Conservation (phyloP, 345 rosid genomes). For the Bruguiera gymnorhiza region DNA sequence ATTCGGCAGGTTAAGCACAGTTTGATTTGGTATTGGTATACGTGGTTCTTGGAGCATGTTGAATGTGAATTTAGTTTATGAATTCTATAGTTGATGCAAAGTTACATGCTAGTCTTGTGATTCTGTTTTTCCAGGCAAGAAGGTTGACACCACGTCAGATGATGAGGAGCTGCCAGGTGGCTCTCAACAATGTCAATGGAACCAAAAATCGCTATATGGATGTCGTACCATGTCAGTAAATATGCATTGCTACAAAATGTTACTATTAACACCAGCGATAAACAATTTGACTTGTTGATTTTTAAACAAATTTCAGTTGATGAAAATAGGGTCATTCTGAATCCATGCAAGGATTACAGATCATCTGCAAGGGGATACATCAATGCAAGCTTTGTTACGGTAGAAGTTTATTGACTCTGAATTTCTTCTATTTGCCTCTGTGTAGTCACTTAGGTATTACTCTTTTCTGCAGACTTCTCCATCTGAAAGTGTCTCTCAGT, state of each 20-base stretch:
- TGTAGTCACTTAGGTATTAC: neutral
- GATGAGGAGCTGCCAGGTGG: conserved; percentile 50
- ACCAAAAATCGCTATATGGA: conserved; percentile 73
- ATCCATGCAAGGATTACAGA: conserved; percentile 61
- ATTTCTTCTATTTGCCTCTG: neutral
- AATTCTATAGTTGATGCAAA: neutral
- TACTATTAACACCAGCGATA: too few relatives aligned
- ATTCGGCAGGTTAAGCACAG: too few relatives aligned
- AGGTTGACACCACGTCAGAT: conserved; percentile 51
- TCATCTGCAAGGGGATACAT: conserved; percentile 68
- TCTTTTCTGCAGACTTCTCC: conserved; percentile 56
- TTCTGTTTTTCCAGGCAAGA: conserved; percentile 37
- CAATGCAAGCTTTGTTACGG: conserved; percentile 81
- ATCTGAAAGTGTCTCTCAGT: conserved; percentile 53
- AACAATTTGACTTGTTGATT: neutral
- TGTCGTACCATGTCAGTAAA: conserved; percentile 68
- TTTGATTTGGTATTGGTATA: too few relatives aligned
- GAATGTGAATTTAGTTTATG: neutral
- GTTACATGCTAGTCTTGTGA: neutral
- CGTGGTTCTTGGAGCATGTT: too few relatives aligned
- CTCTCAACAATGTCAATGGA: conserved; percentile 45
- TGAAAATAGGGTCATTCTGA: conserved; percentile 62
- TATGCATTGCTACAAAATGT: neutral
- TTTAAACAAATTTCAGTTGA: conserved; percentile 48
- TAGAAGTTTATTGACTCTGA: conserved; percentile 16